Evolutionary conservation across 2,329 filamentous ascomycete species (phyloP), one percentile per base, ranked within the genome.

Genomic region (Colletotrichum sp.): DNA sequence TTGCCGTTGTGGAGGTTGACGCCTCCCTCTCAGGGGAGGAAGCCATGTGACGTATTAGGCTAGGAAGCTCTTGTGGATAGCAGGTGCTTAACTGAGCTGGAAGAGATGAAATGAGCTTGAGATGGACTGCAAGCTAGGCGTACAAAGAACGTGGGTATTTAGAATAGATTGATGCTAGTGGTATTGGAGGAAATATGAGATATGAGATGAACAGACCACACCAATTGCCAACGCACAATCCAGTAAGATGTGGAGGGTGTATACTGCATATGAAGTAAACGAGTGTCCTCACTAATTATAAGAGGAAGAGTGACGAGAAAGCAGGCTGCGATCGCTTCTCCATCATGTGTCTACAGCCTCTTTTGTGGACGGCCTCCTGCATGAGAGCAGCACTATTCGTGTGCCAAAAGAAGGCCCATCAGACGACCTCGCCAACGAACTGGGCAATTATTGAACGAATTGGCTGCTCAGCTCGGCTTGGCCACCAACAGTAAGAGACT

Each of bases 351-450:
- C 43, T 7, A 52, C 43, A 21, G 10, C 43, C 43, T 7, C 10
- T 21, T 7, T 5, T 18, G 28, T 55, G 28, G 64, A 55, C 64
- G 43, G 43, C 64, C 64, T 67, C 64, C 64, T 67, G 64, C 64
- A 67, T 67, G 21, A 28, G n/a, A 39, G 61, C 61, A 26, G 21
- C 43, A 21, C n/a, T 1, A 12, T 13, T 52, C 4, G n/a, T 52
- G n/a, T 39, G 32, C 61, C 21, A 21, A 64, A 16, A 30, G 36
- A 24, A 21, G 32, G 60, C 30, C 32, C n/a, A 34, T 39, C 60
- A 13, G 26, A 32, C 52, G 12, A 32, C 57, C 57, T 21, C 43
- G 39, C 21, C 64, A 48, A 52, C 64, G 9, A 63, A 34, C 10
- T 66, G 16, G 15, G 63, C 63, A 66, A 28, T 12, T 24, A 26